phyloP scores from a whole-genome alignment of 192 early-diverging fungal species.

The Rhizophagus clarus region DNA sequence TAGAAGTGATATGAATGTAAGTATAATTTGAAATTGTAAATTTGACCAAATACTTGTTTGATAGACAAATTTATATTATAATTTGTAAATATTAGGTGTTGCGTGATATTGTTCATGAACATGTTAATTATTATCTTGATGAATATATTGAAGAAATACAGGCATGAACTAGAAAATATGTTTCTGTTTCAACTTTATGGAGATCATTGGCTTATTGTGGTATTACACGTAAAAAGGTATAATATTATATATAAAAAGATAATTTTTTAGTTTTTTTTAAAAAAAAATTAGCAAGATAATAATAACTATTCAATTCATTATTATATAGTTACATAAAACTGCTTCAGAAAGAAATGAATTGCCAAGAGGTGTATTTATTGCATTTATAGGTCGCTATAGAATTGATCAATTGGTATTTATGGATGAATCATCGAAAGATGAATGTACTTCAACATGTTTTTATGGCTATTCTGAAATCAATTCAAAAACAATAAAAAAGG shows the following conservation, averaged over 20 bases:
- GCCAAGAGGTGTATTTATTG: background rate
- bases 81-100: background rate
- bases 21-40: too few species aligned
- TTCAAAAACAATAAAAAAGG: background rate
- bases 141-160: background rate
- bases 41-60: too few species aligned
- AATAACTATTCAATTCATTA: background rate
- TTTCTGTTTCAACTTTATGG: slow-evolving; percentile 14
- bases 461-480: slow-evolving; percentile 3
- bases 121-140: slow-evolving; percentile 12
- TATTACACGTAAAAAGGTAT: slow-evolving; percentile 23
- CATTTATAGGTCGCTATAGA: background rate
- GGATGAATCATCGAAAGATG: slow-evolving; percentile 9
- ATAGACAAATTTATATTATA: background rate
- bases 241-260: too few species aligned
- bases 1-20: too few species aligned
- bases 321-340: slow-evolving; percentile 17
- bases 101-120: background rate
- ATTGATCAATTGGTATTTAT: slow-evolving; percentile 6
- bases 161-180: background rate
- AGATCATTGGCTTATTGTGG: background rate
- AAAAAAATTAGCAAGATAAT: too few species aligned
- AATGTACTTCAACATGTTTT: background rate
- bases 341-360: background rate
- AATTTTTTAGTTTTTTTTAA: background rate